A percentile compares a stretch with the other conserved stretches of the same genome.
Conservation (phyloP, 352 stramenopile genomes). For the Phytophthora europaea region DNA sequence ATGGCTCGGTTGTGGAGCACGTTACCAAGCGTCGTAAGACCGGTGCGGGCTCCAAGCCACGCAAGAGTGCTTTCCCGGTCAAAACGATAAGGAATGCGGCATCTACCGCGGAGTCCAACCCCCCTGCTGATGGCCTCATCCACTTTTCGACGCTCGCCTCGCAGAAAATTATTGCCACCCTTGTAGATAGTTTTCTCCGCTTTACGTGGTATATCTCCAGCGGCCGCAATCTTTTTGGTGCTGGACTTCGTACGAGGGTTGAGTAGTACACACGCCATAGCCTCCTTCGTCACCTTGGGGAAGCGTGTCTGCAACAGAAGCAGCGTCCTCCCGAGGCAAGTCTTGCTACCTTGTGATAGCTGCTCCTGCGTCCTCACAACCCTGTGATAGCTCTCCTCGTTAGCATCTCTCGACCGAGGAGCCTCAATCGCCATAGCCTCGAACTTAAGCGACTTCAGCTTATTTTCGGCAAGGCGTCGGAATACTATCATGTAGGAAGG, state of each 20-base stretch:
- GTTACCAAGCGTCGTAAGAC: too few species aligned
- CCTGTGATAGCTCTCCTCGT: not conserved
- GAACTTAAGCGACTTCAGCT: not conserved
- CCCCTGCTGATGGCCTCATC: not conserved
- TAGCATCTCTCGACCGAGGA: not conserved
- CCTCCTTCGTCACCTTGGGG: constrained; percentile 11
- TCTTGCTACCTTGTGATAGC: not conserved
- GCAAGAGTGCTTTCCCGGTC: not conserved
- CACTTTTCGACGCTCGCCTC: not conserved
- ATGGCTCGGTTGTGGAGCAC: not conserved
- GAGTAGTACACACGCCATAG: constrained; percentile 9
- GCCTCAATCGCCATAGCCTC: not conserved
- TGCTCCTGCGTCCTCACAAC: not conserved
- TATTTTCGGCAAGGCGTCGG: constrained; percentile 1
- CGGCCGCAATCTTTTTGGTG: constrained; percentile 3
- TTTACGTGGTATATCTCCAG: constrained; percentile 1
- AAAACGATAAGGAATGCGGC: not conserved
- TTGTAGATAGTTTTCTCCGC: not conserved
- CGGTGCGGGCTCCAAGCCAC: not conserved
- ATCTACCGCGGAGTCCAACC: not conserved
- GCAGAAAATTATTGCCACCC: not conserved
- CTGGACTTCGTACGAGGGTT: constrained; percentile 15
- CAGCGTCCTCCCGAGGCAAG: not conserved
- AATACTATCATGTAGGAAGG: constrained; percentile 14
- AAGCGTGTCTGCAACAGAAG: constrained; percentile 11